These are phyloP conservation scores for Leccinum imitatum DNA, from an alignment of 768 basidiomycete species.

Conservation along the genomic window DNA sequence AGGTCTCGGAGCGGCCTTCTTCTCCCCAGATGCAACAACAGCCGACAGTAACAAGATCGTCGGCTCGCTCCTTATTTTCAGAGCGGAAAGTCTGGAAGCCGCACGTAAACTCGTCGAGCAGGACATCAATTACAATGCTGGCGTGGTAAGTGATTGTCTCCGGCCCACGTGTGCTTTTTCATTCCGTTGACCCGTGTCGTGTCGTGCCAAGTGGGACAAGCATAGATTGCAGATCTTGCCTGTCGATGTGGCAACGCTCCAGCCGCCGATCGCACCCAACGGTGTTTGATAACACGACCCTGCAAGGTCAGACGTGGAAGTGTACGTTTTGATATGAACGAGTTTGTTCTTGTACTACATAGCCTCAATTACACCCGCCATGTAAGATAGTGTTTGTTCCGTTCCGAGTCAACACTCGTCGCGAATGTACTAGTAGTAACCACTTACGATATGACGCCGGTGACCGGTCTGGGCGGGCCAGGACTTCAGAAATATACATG, in stretches of 20 bases:
- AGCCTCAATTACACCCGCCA: not conserved
- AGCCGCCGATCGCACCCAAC: constrained; percentile 1
- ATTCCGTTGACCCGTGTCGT: not conserved
- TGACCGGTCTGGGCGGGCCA: not conserved
- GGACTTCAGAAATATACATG: not conserved
- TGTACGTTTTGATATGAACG: not conserved
- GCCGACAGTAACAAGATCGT: constrained; percentile 53
- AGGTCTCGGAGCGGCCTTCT: constrained; percentile 56
- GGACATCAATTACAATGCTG: constrained; percentile 22
- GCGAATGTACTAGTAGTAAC: not conserved
- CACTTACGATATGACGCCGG: not conserved
- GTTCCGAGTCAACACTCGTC: no score
- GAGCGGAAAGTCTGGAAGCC: constrained; percentile 55
- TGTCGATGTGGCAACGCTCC: constrained; percentile 33
- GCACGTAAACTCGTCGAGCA: constrained; percentile 22
- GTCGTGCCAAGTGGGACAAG: constrained; percentile 50
- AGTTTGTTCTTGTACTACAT: not conserved
- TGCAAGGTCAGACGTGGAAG: not conserved
- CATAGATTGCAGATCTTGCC: constrained; percentile 53
- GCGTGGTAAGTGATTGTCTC: constrained; percentile 22
- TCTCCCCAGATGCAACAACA: constrained; percentile 53
- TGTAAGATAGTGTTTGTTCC: not conserved
- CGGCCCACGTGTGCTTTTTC: not conserved
- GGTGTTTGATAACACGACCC: not conserved
- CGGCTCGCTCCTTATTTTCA: constrained; percentile 53